A percentile compares a stretch with the other conserved stretches of the same genome.
Conservation (phyloP, 257 asterid genomes). For the Solanum sejunctum region DNA sequence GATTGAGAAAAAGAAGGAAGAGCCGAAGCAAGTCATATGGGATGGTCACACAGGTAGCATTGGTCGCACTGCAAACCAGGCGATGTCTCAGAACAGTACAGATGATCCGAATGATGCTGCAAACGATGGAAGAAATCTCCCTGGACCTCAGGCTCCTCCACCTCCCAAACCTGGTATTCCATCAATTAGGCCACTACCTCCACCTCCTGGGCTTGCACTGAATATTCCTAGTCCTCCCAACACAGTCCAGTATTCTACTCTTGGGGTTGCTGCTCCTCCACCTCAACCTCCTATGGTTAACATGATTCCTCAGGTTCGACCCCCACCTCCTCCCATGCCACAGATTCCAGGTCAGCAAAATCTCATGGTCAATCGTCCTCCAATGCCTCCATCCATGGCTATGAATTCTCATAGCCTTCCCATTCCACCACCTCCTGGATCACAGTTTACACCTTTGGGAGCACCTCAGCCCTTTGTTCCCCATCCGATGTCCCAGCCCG, state of each 20-base stretch:
- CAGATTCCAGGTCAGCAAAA: slow-evolving; percentile 60
- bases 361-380: slow-evolving; percentile 53
- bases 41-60: slow-evolving; percentile 95
- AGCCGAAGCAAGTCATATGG: slow-evolving; percentile 98
- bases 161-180: slow-evolving; percentile 65
- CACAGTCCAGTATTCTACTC: slow-evolving; percentile 38
- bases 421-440: slow-evolving; percentile 79
- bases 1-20: slow-evolving; percentile 87
- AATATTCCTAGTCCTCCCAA: slow-evolving; percentile 61
- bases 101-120: slow-evolving; percentile 48
- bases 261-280: slow-evolving; percentile 50
- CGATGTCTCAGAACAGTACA: slow-evolving; percentile 61
- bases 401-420: slow-evolving; percentile 28
- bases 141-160: slow-evolving; percentile 83
- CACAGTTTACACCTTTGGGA: slow-evolving; percentile 64
- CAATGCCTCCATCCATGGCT: slow-evolving; percentile 48
- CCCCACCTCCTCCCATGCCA: slow-evolving; percentile 58
- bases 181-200: slow-evolving; percentile 66
- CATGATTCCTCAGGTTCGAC: slow-evolving; percentile 50
- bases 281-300: slow-evolving; percentile 53
- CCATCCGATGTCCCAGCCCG: slow-evolving; percentile 52
- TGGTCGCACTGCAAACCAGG: slow-evolving; percentile 92
- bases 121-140: slow-evolving; percentile 43
- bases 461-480: slow-evolving; percentile 44
- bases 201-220: slow-evolving; percentile 71